phyloP scores from a whole-genome alignment of 129 eudicot genomes.

The Lactuca saligna region DNA sequence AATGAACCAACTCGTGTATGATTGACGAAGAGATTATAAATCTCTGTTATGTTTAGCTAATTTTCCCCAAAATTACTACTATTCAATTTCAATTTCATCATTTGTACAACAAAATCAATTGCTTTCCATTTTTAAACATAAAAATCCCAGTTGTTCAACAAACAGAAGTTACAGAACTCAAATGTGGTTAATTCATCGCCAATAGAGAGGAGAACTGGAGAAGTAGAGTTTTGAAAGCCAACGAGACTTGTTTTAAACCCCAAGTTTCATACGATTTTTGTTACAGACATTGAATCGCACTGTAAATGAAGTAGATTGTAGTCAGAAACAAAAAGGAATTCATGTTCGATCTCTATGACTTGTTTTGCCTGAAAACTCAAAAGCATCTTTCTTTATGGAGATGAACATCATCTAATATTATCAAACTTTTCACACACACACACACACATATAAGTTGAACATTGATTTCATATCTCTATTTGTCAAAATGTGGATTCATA shows the following conservation, averaged over 20 bases:
- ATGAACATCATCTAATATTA: neutral
- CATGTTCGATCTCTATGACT: neutral
- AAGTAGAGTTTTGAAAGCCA: neutral
- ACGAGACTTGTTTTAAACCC: neutral
- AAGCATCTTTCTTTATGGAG: neutral
- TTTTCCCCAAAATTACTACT: neutral
- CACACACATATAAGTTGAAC: too few species aligned
- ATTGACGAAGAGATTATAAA: neutral
- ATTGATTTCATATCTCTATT: slow-evolving; percentile 2
- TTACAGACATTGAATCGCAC: neutral
- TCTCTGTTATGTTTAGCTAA: neutral
- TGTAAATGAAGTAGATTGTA: neutral
- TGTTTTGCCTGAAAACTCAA: neutral
- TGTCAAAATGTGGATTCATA: neutral
- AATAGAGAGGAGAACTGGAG: neutral
- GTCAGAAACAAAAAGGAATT: slow-evolving; percentile 1
- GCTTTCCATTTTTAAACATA: neutral
- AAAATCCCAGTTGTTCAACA: neutral
- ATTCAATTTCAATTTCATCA: neutral
- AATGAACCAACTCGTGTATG: too few species aligned
- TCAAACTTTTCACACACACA: neutral
- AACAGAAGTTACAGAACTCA: neutral
- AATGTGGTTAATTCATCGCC: neutral
- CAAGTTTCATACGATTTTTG: neutral
- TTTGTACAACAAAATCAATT: slow-evolving; percentile 1